Evolutionary conservation across 148 eudicot species (phyloP).

Genomic region (Oxyria digyna): DNA sequence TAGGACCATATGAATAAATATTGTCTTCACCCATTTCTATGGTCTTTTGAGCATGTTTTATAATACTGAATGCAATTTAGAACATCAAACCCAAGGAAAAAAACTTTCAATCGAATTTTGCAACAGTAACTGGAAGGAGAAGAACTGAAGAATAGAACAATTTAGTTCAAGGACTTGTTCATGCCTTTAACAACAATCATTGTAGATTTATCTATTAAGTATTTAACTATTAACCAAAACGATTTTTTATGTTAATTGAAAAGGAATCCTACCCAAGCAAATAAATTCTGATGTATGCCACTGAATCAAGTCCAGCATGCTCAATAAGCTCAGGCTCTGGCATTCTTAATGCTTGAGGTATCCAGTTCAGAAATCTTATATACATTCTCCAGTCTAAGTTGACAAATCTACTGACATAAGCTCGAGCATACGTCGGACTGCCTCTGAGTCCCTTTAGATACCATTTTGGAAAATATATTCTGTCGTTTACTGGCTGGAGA

Average conservation of each 20-base stretch:
- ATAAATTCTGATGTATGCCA: slow-evolving; percentile 77
- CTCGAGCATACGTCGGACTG: slow-evolving; percentile 46
- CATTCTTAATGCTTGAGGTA: slow-evolving; percentile 96
- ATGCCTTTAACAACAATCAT: not conserved
- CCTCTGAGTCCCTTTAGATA: slow-evolving; percentile 79
- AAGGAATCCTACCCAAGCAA: slow-evolving; percentile 68
- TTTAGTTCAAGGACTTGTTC: not conserved
- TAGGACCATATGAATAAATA: too few species aligned
- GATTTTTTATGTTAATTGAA: not conserved
- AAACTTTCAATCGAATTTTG: too few species aligned
- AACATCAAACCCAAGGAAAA: too few species aligned
- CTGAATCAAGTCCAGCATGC: slow-evolving; percentile 96
- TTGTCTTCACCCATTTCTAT: too few species aligned
- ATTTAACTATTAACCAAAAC: not conserved
- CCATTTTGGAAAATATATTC: slow-evolving; percentile 98
- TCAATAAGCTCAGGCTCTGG: slow-evolving; percentile 92
- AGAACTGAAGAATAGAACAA: not conserved
- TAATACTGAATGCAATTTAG: too few species aligned
- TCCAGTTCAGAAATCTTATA: slow-evolving; percentile 71
- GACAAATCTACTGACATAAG: slow-evolving; percentile 45
- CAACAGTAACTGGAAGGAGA: not conserved
- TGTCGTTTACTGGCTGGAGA: slow-evolving; percentile 82
- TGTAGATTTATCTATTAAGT: not conserved
- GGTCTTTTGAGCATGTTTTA: not conserved
- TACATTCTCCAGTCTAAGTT: slow-evolving; percentile 65